These are phyloP conservation scores for Monosporascus sp. DNA, from an alignment of 2,329 filamentous ascomycete genomes.

Conservation along the genomic window DNA sequence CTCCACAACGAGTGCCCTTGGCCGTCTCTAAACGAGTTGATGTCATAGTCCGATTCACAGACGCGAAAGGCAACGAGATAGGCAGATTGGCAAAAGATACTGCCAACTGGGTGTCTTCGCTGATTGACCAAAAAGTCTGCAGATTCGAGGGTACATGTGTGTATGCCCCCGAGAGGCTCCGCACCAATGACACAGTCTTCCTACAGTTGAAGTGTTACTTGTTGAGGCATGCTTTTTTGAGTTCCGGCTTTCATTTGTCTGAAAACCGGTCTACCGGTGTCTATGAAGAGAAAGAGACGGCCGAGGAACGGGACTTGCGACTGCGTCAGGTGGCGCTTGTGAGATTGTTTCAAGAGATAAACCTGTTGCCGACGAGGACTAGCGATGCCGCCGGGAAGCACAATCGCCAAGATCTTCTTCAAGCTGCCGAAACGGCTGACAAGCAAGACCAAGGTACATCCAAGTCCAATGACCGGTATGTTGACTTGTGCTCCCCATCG, in stretches of 20 bases:
- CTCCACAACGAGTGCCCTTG: constrained; percentile 33
- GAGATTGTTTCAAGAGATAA: constrained; percentile 83
- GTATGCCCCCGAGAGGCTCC: constrained; percentile 76
- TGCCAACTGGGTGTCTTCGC: constrained; percentile 84
- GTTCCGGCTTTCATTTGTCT: constrained; percentile 53
- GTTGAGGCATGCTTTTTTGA: constrained; percentile 67
- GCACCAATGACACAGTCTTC: constrained; percentile 92
- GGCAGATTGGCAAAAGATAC: constrained; percentile 82
- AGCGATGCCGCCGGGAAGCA: constrained; percentile 71
- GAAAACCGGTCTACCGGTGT: constrained; percentile 67
- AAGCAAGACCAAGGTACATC: constrained; percentile 57
- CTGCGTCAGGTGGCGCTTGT: constrained; percentile 83
- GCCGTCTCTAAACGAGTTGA: constrained; percentile 66
- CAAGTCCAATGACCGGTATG: constrained; percentile 25
- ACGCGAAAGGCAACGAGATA: constrained; percentile 70
- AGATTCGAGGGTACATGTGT: constrained; percentile 83
- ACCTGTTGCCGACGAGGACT: constrained; percentile 67
- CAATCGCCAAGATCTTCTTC: constrained; percentile 75
- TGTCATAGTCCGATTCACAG: constrained; percentile 88
- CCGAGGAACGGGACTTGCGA: constrained; percentile 77
- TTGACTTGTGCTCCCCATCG: not conserved
- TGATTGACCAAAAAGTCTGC: constrained; percentile 88
- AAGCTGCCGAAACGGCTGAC: constrained; percentile 84
- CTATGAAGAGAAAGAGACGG: constrained; percentile 80
- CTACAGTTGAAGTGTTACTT: constrained; percentile 78